Percentiles rank a stretch among this genome's conserved stretches.
phyloP scores from a whole-genome alignment of 192 early-diverging fungal species.

The Rhizophlyctis rosea region DNA sequence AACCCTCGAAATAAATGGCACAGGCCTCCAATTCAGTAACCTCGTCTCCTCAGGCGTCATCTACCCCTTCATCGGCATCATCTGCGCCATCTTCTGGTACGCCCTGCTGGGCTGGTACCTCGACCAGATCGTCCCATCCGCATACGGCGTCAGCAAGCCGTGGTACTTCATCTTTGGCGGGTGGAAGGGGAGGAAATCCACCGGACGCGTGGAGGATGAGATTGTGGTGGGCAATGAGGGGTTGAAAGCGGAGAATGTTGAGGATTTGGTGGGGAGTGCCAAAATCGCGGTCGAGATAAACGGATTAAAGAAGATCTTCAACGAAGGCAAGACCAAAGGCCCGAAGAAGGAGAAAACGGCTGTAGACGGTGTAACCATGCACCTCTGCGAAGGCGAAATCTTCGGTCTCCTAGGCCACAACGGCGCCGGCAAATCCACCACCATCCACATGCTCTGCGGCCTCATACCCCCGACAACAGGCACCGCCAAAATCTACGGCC shows the following conservation, averaged over 20 bases:
- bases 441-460: constrained; percentile 68
- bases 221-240: neutral
- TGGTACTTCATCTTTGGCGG: constrained; percentile 40
- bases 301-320: constrained; percentile 2
- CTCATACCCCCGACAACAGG: constrained; percentile 53
- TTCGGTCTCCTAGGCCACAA: constrained; percentile 60
- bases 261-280: neutral
- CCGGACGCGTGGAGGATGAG: neutral
- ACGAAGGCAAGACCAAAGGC: neutral
- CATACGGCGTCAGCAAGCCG: constrained; percentile 62
- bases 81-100: constrained; percentile 50
- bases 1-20: constrained; percentile 53
- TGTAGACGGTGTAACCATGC: constrained; percentile 21
- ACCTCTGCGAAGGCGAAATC: constrained; percentile 24
- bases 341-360: neutral
- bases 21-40: constrained; percentile 33
- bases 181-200: neutral
- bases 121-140: constrained; percentile 53
- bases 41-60: constrained; percentile 36
- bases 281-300: constrained; percentile 3
- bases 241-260: neutral
- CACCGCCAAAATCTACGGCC: constrained; percentile 52
- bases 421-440: constrained; percentile 67
- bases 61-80: constrained; percentile 36
- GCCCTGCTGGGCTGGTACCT: constrained; percentile 44